Percentiles rank a stretch among this genome's conserved stretches.
Evolutionary conservation across 176 grass and related monocot species (phyloP).

Genomic region (Tillandsia fasciculata): DNA sequence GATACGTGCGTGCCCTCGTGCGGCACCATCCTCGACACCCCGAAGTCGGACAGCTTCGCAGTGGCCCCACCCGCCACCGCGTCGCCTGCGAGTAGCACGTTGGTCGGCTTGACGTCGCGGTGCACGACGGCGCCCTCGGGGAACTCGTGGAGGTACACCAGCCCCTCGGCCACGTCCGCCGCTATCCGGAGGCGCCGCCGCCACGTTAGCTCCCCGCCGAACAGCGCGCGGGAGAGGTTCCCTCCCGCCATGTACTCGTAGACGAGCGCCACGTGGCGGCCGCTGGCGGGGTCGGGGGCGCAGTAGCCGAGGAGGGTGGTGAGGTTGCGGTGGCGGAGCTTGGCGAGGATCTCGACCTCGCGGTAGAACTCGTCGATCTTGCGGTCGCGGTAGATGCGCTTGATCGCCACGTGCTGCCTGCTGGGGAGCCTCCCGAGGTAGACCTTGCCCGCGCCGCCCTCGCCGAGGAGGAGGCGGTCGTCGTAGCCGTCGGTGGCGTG

Average conservation of each 20-base stretch:
- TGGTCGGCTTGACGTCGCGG: constrained; percentile 70
- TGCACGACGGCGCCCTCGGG: constrained; percentile 50
- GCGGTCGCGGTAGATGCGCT: constrained; percentile 43
- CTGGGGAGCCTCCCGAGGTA: constrained; percentile 54
- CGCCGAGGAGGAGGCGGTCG: constrained; percentile 37
- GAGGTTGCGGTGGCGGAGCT: constrained; percentile 61
- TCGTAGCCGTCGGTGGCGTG: constrained; percentile 54
- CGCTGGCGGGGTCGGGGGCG: constrained; percentile 5
- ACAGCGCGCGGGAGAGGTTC: constrained; percentile 48
- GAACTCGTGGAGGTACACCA: constrained; percentile 58
- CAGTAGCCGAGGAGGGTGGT: constrained; percentile 56
- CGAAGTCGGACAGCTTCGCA: constrained; percentile 73
- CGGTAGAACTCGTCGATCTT: constrained; percentile 56
- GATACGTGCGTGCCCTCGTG: constrained; percentile 46
- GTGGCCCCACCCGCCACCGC: constrained; percentile 14
- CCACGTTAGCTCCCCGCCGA: constrained; percentile 34
- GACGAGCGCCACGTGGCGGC: constrained; percentile 34
- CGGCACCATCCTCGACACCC: constrained; percentile 47
- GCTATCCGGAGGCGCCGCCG: constrained; percentile 35
- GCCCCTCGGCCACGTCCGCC: constrained; percentile 43
- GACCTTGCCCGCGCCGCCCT: constrained; percentile 57
- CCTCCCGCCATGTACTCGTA: constrained; percentile 75
- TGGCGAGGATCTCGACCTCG: constrained; percentile 54
- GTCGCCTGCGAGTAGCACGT: constrained; percentile 37
- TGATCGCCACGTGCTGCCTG: constrained; percentile 55